Conservation (phyloP, 306 rosid genomes). For the Dryas alaskensis region DNA sequence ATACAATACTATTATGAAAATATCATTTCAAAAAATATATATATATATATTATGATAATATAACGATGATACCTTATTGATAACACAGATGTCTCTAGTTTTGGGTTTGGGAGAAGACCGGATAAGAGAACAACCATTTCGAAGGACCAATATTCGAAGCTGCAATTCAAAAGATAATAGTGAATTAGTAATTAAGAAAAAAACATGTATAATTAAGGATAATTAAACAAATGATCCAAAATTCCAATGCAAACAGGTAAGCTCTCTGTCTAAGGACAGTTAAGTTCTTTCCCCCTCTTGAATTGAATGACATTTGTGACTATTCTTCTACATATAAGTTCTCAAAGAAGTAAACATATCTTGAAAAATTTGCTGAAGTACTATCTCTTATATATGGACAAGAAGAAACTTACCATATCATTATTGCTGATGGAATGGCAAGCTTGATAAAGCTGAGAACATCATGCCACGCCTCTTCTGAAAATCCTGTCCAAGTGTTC, state of each 20-base stretch:
- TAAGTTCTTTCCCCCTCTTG: no score
- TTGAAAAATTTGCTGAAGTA: not conserved
- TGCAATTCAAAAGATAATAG: conserved; percentile 16
- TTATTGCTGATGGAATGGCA: conserved; percentile 57
- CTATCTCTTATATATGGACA: not conserved
- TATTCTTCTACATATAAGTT: not conserved
- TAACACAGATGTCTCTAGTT: conserved; percentile 56
- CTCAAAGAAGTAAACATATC: not conserved
- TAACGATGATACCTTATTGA: conserved; percentile 46
- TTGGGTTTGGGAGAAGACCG: conserved; percentile 56
- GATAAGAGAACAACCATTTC: conserved; percentile 73
- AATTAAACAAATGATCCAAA: no score
- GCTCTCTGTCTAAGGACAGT: no score
- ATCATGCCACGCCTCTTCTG: conserved; percentile 49
- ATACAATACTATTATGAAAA: not conserved
- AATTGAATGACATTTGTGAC: not conserved
- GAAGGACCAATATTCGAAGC: conserved; percentile 56
- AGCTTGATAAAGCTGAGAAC: conserved; percentile 46
- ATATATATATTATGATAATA: no score
- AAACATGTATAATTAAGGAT: no score
- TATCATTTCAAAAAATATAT: no score
- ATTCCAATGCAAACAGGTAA: no score
- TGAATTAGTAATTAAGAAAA: not conserved
- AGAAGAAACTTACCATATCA: conserved; percentile 45
- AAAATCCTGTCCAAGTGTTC: conserved; percentile 55